Evolutionary conservation across 73 alveolate species (phyloP), one percentile per base, ranked within the genome.

Genomic region (Uronychia binucleata): DNA sequence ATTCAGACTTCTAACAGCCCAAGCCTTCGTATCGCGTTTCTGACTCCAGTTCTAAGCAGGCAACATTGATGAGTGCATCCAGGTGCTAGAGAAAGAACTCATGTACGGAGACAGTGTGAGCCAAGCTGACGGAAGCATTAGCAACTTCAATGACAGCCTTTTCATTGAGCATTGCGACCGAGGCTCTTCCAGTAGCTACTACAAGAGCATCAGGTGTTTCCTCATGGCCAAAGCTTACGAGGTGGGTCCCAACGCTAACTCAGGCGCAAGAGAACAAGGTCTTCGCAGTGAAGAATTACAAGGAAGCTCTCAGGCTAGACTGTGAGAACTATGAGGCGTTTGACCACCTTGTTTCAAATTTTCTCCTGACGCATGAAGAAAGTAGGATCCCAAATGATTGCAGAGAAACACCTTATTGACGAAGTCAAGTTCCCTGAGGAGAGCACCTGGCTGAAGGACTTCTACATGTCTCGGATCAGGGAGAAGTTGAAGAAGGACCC

Each of bases 1-100:
- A 89, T 94, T 95, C 86, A 89, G 96, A 81, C 93, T 96, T 67
- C 92, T 96, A 57, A 83, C 93, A 57, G 98, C 98, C n/a, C 97
- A 96, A 88, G 98, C 99, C n/a, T 78, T 93, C n/a, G 67, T 46
- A 46, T 11, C n/a, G 5, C n/a, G 19, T 19, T 11, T 11, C 67
- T 19, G 19, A 46, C 19, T 11, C 5, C 67, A 46, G 67, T 90
- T 79, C 58, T 28, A 82, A 80, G 90, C 97, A 0, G 75, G 76
- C 28, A 80, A 92, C 79, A 84, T 84, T 57, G 81, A 88, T 27
- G 84, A 84, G 0, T 92, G 95, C 67, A 85, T 92, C 31, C 33
- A 75, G 29, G 91, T 85, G 27, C 89, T 92, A 26, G 82, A 91
- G 29, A 81, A 83, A 34, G 88, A 89, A 8, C 79, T 79, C 31